Conservation (phyloP, 805 yeast species). For the Kodamaea hsintzibuensis region DNA sequence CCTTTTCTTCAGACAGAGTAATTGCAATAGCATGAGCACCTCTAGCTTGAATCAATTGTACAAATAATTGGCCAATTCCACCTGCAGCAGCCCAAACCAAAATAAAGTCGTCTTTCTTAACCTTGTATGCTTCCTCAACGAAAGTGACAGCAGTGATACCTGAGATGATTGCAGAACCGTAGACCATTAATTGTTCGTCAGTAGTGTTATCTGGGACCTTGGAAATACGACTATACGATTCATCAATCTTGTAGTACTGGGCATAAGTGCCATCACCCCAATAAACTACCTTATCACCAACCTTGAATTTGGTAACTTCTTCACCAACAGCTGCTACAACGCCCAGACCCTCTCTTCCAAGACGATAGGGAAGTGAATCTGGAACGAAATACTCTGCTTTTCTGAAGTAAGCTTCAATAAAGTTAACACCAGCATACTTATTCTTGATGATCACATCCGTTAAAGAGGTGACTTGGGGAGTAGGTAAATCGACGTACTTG, state of each 20-base stretch:
- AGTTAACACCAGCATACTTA: slow-evolving; percentile 77
- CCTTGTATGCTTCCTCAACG: slow-evolving; percentile 61
- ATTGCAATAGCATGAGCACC: slow-evolving; percentile 87
- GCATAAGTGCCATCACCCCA: slow-evolving; percentile 58
- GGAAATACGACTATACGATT: slow-evolving; percentile 32
- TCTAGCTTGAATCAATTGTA: slow-evolving; percentile 57
- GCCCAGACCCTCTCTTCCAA: slow-evolving; percentile 80
- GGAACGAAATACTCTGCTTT: slow-evolving; percentile 67
- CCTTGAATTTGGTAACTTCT: slow-evolving; percentile 51
- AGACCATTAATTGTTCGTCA: slow-evolving; percentile 52
- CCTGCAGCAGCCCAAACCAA: slow-evolving; percentile 95
- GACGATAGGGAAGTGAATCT: slow-evolving; percentile 51
- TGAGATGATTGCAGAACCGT: slow-evolving; percentile 65
- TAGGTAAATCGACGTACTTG: slow-evolving; percentile 54
- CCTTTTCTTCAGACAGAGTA: slow-evolving; percentile 77
- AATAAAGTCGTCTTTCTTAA: slow-evolving; percentile 67
- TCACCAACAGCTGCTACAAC: slow-evolving; percentile 64
- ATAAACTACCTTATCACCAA: slow-evolving; percentile 75
- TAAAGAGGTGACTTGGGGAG: slow-evolving; percentile 55
- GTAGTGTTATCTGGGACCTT: slow-evolving; percentile 50
- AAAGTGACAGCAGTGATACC: slow-evolving; percentile 82
- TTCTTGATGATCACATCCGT: slow-evolving; percentile 69
- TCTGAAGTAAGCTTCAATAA: slow-evolving; percentile 81
- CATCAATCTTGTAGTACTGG: slow-evolving; percentile 60
- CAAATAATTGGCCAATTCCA: slow-evolving; percentile 78